These are phyloP conservation scores for Monosporozyma yasuniensis DNA, from an alignment of 805 yeast species.

Conservation along the genomic window DNA sequence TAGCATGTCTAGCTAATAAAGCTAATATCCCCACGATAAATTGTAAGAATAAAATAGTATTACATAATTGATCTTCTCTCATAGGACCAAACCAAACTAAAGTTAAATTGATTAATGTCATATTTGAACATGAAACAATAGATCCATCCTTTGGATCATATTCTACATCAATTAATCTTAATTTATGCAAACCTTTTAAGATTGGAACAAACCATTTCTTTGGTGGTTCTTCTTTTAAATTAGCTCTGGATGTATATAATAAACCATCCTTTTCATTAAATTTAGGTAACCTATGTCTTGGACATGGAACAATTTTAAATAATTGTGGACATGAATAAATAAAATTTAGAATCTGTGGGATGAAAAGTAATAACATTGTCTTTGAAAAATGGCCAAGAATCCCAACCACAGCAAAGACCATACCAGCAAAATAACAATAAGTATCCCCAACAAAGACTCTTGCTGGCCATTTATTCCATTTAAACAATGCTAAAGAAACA, in stretches of 20 bases:
- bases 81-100: constrained; percentile 86
- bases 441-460: constrained; percentile 95
- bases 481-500: constrained; percentile 65
- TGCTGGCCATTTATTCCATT: constrained; percentile 86
- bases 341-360: constrained; percentile 89
- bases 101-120: constrained; percentile 78
- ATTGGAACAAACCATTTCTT: constrained; percentile 27
- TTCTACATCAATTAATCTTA: constrained; percentile 41
- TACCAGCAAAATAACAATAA: constrained; percentile 94
- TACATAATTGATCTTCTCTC: constrained; percentile 72
- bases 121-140: constrained; percentile 51
- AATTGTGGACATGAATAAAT: constrained; percentile 88
- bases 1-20: constrained; percentile 64
- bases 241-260: constrained; percentile 63
- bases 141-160: constrained; percentile 23
- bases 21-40: constrained; percentile 57
- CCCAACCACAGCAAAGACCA: constrained; percentile 97
- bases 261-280: constrained; percentile 60
- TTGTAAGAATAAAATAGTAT: constrained; percentile 51
- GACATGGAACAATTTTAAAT: constrained; percentile 81
- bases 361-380: constrained; percentile 73
- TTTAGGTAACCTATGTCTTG: constrained; percentile 86
- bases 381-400: constrained; percentile 94
- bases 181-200: constrained; percentile 38
- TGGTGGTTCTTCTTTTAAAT: constrained; percentile 31